Conservation (phyloP, 768 basidiomycete genomes). For the Boletus speciosus region DNA sequence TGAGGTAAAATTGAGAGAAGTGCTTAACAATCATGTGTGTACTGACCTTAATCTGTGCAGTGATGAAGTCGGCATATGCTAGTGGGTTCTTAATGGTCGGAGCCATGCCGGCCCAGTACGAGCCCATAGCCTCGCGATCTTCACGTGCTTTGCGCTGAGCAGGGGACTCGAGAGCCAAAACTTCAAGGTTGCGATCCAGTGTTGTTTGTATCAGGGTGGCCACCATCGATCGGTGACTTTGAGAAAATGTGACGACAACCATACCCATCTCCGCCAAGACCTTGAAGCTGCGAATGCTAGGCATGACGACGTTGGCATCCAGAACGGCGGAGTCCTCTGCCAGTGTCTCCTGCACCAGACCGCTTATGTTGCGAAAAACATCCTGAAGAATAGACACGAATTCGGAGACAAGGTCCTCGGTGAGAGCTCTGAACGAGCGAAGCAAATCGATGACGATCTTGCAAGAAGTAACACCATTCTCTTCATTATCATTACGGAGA, state of each 20-base stretch:
- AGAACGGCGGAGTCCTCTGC: conserved; percentile 56
- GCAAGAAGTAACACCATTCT: conserved; percentile 86
- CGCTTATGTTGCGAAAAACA: conserved; percentile 69
- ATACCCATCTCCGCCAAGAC: conserved; percentile 92
- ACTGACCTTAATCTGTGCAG: conserved; percentile 84
- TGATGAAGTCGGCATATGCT: conserved; percentile 79
- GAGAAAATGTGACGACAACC: conserved; percentile 86
- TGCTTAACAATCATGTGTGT: not conserved
- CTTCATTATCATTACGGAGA: conserved; percentile 90
- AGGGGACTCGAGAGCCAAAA: conserved; percentile 73
- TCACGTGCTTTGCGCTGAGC: conserved; percentile 76
- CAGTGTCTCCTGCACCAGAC: conserved; percentile 71
- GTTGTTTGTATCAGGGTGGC: conserved; percentile 64
- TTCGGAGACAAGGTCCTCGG: conserved; percentile 70
- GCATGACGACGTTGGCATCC: conserved; percentile 58
- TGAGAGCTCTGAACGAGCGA: conserved; percentile 67
- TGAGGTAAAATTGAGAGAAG: conserved; percentile 29
- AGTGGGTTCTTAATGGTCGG: conserved; percentile 66
- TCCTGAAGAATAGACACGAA: conserved; percentile 81
- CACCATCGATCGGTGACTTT: conserved; percentile 68
- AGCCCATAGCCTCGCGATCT: conserved; percentile 77
- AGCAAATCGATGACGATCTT: conserved; percentile 90
- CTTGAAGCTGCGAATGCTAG: conserved; percentile 85
- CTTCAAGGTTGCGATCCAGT: conserved; percentile 74
- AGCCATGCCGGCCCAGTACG: conserved; percentile 80